Base-by-base conservation (phyloP, 2,329 filamentous ascomycete species). In the Aspergillus texensis region DNA sequence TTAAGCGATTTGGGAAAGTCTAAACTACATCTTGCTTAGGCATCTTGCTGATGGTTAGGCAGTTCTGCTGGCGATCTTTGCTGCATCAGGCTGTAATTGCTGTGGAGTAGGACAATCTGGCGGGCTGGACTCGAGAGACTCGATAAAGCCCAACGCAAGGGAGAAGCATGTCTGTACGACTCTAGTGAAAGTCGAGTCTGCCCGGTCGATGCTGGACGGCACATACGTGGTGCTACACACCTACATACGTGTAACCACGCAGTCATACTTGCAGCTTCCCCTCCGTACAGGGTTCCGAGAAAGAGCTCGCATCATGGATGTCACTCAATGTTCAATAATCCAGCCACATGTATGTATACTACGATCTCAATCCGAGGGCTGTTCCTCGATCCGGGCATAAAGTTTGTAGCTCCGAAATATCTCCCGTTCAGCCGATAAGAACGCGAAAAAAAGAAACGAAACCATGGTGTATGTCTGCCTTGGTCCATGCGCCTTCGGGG, bases 401-500 rank as follows among this genome's bases (percentile, higher is more conserved):
- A 11, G 16, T 52, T 34, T n/a, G 48, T n/a, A 28, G 21, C 28
- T 34, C 48, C 48, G 48, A 52, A 8, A 52, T 52, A 52, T 34
- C 48, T 14, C 28, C 48, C 9, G 19, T 52, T 52, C 4, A 32
- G 16, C 46, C 46, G 26, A 50, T 30, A 9, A 50, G 26, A n/a
- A 11, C 21, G 46, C 14, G 26, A 11, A 28, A 41, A 16, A 41
- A 26, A 26, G 43, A 57, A 57, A 32, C 9, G 36, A 30, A 45
- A 43, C 16, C 26, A 19, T 43, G 36, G 12, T 24, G 16, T 41
- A 45, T 21, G 16, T 39, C 30, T 43, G 28, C 24, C 57, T 41
- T 59, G 57, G 57, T 46, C 58, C 54, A 60, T 52, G 63, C 60
- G 11, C 28, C 14, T 4, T 52, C 28, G 28, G 48, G 58, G 53